Conservation (phyloP, 371 early-diverging fungal species). For the Encephalitozoon cuniculi region DNA sequence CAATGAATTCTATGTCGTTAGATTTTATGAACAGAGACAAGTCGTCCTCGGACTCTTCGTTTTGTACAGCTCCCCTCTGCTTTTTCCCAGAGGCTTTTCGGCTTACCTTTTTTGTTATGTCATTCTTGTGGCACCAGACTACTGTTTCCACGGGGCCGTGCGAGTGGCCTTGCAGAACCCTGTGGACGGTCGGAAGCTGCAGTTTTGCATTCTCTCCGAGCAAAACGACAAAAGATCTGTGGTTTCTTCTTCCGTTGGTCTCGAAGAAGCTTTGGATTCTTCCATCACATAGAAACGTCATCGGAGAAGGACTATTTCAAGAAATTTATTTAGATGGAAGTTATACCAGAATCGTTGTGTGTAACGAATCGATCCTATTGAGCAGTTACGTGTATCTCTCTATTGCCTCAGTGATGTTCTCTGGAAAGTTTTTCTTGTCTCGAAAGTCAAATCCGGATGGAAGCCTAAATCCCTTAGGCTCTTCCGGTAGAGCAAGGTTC, state of each 20-base stretch:
- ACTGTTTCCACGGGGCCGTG: constrained; percentile 17
- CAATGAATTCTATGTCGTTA: constrained; percentile 49
- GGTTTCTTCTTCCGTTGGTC: constrained; percentile 26
- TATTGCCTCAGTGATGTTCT: neutral
- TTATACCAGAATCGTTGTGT: no score
- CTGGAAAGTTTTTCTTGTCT: neutral
- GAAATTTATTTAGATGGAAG: neutral
- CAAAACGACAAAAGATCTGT: constrained; percentile 50
- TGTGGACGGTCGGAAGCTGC: constrained; percentile 39
- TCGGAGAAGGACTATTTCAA: neutral
- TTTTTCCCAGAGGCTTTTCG: constrained; percentile 4
- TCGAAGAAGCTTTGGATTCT: constrained; percentile 23
- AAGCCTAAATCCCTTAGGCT: constrained; percentile 8
- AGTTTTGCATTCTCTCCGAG: constrained; percentile 39
- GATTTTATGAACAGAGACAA: constrained; percentile 39
- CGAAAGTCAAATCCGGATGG: constrained; percentile 18
- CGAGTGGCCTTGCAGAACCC: constrained; percentile 24
- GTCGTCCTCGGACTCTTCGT: constrained; percentile 25
- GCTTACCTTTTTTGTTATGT: constrained; percentile 24
- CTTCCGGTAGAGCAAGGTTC: neutral
- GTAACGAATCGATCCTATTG: neutral
- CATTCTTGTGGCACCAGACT: constrained; percentile 55
- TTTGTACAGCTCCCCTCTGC: constrained; percentile 2
- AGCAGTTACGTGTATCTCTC: neutral
- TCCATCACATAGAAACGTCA: neutral